Conservation (phyloP, 2,329 filamentous ascomycete genomes). For the Epicoccum nigrum region DNA sequence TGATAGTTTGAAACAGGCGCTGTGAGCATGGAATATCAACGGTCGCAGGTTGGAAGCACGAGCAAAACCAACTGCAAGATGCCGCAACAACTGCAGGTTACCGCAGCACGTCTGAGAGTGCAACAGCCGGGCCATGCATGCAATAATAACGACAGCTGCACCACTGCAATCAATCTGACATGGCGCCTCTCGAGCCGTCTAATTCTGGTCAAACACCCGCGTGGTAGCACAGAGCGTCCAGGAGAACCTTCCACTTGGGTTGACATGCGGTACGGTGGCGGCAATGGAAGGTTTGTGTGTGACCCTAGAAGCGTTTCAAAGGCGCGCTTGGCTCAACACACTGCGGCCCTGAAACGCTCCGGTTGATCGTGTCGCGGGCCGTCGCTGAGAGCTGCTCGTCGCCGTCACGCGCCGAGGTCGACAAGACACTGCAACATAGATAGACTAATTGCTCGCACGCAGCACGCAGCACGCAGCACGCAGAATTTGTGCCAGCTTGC, state of each 20-base stretch:
- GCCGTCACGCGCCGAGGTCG: slow-evolving; percentile 19
- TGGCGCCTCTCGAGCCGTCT: too few relatives aligned
- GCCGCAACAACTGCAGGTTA: not conserved
- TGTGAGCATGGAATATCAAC: slow-evolving; percentile 1
- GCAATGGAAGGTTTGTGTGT: slow-evolving; percentile 17
- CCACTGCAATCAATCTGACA: not conserved
- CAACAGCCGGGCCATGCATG: slow-evolving; percentile 6
- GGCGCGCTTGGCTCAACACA: slow-evolving; percentile 23
- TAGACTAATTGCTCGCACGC: not conserved
- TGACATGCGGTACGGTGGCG: slow-evolving; percentile 5
- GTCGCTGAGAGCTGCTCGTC: slow-evolving; percentile 8
- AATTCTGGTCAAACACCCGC: slow-evolving; percentile 4
- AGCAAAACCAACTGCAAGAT: not conserved
- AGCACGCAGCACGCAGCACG: slow-evolving; percentile 1
- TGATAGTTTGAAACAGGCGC: slow-evolving; percentile 14
- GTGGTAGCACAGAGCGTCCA: not conserved
- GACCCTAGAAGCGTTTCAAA: slow-evolving; percentile 36
- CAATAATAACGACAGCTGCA: not conserved
- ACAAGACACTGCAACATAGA: slow-evolving; percentile 2
- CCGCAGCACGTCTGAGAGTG: not conserved
- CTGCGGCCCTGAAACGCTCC: slow-evolving; percentile 39
- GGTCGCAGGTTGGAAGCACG: slow-evolving; percentile 8
- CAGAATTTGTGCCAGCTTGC: slow-evolving; percentile 1
- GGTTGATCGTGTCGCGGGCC: slow-evolving; percentile 3
- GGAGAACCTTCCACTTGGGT: slow-evolving; percentile 9